Conservation (phyloP, 345 rosid species). For the Syzygium aqueum region DNA sequence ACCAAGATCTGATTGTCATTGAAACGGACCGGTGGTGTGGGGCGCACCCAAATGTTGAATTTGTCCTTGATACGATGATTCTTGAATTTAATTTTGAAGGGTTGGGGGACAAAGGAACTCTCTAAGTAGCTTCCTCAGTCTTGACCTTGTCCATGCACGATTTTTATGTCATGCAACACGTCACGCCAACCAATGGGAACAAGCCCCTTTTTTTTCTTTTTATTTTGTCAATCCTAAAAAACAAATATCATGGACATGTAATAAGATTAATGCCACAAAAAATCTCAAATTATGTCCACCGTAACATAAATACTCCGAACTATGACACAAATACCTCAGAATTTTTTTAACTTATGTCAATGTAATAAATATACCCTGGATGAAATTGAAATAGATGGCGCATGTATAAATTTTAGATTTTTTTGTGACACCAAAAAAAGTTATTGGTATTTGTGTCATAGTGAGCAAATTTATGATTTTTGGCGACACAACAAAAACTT, state of each 20-base stretch:
- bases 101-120: neutral
- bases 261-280: too few relatives aligned
- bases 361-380: too few relatives aligned
- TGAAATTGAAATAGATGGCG: too few relatives aligned
- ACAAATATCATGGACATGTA: neutral
- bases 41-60: neutral
- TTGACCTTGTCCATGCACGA: neutral
- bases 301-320: too few relatives aligned
- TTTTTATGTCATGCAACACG: neutral
- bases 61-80: neutral
- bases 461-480: too few relatives aligned
- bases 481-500: too few relatives aligned
- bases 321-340: too few relatives aligned
- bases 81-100: neutral
- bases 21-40: neutral
- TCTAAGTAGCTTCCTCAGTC: neutral
- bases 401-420: too few relatives aligned
- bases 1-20: neutral
- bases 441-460: too few relatives aligned
- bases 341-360: too few relatives aligned
- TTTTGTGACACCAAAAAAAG: too few relatives aligned
- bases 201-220: neutral
- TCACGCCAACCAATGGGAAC: neutral
- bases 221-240: neutral
- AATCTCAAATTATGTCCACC: too few relatives aligned